These are phyloP conservation scores for Ambrosiella beaveri DNA, from an alignment of 2,329 filamentous ascomycete species.

Conservation along the genomic window DNA sequence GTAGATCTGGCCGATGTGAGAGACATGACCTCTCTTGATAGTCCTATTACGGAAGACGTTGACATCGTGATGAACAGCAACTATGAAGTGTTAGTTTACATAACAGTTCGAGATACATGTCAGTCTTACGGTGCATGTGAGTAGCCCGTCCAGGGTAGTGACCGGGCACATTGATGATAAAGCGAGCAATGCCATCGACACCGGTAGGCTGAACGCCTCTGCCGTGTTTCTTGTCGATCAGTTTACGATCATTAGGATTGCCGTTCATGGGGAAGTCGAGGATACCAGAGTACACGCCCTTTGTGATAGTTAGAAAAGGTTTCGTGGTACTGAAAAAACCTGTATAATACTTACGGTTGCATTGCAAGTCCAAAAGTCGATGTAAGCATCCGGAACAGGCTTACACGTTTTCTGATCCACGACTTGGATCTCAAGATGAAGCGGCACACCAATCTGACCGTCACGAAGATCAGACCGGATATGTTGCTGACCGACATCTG, in stretches of 20 bases:
- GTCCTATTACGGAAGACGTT: constrained; percentile 21
- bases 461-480: constrained; percentile 14
- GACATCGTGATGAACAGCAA: constrained; percentile 24
- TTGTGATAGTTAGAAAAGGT: neutral
- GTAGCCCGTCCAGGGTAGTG: constrained; percentile 29
- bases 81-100: constrained; percentile 7
- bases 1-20: constrained; percentile 48
- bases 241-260: constrained; percentile 23
- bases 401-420: constrained; percentile 16
- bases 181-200: constrained; percentile 25
- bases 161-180: constrained; percentile 27
- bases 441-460: constrained; percentile 14
- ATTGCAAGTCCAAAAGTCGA: constrained; percentile 18
- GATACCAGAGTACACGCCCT: constrained; percentile 24
- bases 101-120: neutral
- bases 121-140: constrained; percentile 28
- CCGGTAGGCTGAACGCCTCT: constrained; percentile 25
- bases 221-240: constrained; percentile 21
- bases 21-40: constrained; percentile 24
- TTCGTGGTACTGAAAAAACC: neutral
- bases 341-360: constrained; percentile 19
- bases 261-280: constrained; percentile 21
- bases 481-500: constrained; percentile 14
- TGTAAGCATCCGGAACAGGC: constrained; percentile 14
- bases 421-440: constrained; percentile 16